Conservation (phyloP, 306 rosid species). For the Vigna trinervia region DNA sequence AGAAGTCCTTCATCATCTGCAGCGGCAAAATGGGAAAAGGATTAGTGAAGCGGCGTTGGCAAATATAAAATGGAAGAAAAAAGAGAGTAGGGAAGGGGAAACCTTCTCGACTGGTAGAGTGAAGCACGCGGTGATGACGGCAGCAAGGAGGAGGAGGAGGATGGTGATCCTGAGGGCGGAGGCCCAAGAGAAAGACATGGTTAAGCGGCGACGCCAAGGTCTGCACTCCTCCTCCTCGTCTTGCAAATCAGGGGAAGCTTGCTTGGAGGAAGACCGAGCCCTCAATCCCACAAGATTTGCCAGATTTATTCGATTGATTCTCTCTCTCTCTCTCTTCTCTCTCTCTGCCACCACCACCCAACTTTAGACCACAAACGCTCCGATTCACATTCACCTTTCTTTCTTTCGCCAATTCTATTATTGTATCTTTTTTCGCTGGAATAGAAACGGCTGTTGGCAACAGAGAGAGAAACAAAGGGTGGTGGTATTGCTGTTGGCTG, state of each 20-base stretch:
- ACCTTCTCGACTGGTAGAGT: constrained; percentile 95
- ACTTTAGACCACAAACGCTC: constrained; percentile 35
- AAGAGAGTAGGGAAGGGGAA: neutral
- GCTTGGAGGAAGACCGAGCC: constrained; percentile 86
- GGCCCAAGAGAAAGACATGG: constrained; percentile 73
- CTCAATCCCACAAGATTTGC: constrained; percentile 81
- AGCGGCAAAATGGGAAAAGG: constrained; percentile 8
- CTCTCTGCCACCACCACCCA: neutral
- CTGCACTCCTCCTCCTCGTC: constrained; percentile 73
- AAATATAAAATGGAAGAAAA: neutral
- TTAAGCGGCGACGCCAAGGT: constrained; percentile 75
- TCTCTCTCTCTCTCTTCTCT: neutral
- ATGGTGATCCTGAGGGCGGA: constrained; percentile 75
- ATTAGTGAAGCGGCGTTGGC: neutral
- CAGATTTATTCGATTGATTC: constrained; percentile 54
- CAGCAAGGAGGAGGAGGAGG: constrained; percentile 69
- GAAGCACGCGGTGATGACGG: constrained; percentile 68
- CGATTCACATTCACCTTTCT: neutral
- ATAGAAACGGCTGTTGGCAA: neutral
- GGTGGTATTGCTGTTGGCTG: too few relatives aligned
- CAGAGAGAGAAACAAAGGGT: neutral
- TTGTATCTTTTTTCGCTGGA: neutral
- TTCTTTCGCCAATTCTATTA: neutral
- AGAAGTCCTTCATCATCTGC: constrained; percentile 89
- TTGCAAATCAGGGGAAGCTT: constrained; percentile 49